Evolutionary conservation across 225 moss, liverwort and hornwort genomes (phyloP), one percentile per base, ranked within the genome.

Genomic region (Straminergon stramineum): DNA sequence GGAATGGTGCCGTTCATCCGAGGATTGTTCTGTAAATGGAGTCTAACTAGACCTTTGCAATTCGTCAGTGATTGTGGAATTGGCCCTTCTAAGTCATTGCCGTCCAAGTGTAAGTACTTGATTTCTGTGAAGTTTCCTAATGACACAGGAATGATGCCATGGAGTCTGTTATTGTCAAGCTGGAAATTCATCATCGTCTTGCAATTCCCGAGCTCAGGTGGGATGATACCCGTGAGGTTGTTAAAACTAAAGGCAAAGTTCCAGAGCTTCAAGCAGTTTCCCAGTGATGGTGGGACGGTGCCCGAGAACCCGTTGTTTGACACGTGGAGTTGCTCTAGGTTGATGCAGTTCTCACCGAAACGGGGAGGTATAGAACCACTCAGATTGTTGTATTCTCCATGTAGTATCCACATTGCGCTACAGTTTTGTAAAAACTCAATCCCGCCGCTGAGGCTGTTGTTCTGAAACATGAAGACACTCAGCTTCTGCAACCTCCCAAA

Each of bases 401-500:
- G 78, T 78, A 79, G 56, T 79, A 79, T 89, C 83, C 74, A 91
- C 93, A 93, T 93, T 15, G 93, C 90, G 52, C 91, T 93, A 51
- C 93, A 93, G 84, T 90, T 93, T 18, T 90, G 73, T 83, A 93
- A 34, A 52, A 88, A 90, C 74, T 83, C 93, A 39, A 93, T 91
- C 48, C 68, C 90, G 64, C 93, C 88, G 51, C 37, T 88, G 53
- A 91, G 79, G 20, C 86, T 82, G 69, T 93, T 93, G 84, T 93
- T 85, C 53, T 93, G 93, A 37, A 93, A 90, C 87, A 86, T 90
- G 31, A 93, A 53, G 65, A 90, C 91, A 37, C 87, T 91, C 51
- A 93, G 45, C 87, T 90, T 91, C 83, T 93, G 93, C 89, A 93
- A 53, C 69, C 75, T 87, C 79, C 88, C 93, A 75, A 93, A 93